Base-by-base conservation (phyloP, 768 basidiomycete species). In the Mycena olivaceomarginata region DNA sequence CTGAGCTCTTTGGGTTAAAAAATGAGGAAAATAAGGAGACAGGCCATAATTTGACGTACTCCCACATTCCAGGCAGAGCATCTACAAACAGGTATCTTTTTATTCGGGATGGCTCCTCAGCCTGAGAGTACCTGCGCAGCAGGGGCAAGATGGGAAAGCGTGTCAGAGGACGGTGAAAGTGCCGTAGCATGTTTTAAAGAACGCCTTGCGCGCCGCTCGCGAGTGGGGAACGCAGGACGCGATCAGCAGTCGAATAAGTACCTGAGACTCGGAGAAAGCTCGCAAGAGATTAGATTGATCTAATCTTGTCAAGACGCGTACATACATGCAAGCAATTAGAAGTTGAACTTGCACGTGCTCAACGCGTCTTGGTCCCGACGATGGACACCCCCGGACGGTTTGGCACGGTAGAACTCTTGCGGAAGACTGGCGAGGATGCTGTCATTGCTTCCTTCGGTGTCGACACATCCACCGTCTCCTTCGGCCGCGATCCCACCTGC, bases 381-480 rank as follows among this genome's bases (percentile, higher is more conserved):
- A 74, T 79, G 75, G 78, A 79, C 72, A 51, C 53, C 16, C 78
- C 78, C 7, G 78, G 78, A 2, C 71, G 75, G 45, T 79, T 67
- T 31, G 78, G 78, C 6, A 76, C 75, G 15, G 63, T 79, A 16
- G 48, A 63, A 41, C 78, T 79, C 20, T 68, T 79, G n/a, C 78
- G 78, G 40, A 37, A 37, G 8, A 43, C 60, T 22, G 43, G 59
- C 60, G 59, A 87, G 1, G 84, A 88, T 67, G 83, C 85, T 0
- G 85, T 91, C 11, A 85, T 95, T 37, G 93, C 94, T 1, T 88
- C 93, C 1, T 96, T 93, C 76, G 94, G 94, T 5, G 92, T 96
- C 80, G 94, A 96, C 85, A 88, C 91, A 5, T 89, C 92, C 25
- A 87, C 90, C 67, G 86, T 95, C 67, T 93, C 94, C 0, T 92